A percentile compares a stretch with the other conserved stretches of the same genome.
Conservation (phyloP, 2,329 filamentous ascomycete genomes). For the Fusarium sp. region DNA sequence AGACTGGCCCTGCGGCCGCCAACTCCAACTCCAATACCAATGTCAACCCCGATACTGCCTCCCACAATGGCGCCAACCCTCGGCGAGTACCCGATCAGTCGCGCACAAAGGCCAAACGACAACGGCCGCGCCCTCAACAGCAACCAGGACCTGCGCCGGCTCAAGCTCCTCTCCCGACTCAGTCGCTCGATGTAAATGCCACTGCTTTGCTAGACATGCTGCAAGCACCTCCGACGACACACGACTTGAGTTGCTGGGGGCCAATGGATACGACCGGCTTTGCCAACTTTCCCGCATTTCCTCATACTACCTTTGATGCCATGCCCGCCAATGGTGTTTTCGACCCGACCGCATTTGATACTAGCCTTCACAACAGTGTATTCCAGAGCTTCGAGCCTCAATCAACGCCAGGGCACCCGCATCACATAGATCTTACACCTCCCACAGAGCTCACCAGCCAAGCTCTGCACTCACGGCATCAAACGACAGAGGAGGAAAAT, state of each 20-base stretch:
- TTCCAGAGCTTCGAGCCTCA: constrained; percentile 35
- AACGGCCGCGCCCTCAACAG: constrained; percentile 42
- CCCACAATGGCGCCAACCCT: constrained; percentile 31
- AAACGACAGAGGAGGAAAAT: constrained; percentile 41
- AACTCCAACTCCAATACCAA: constrained; percentile 12
- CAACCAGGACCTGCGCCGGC: constrained; percentile 37
- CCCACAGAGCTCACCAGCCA: constrained; percentile 36
- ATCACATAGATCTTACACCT: constrained; percentile 39
- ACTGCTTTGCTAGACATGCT: constrained; percentile 45
- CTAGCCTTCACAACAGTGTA: constrained; percentile 40
- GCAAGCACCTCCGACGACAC: constrained; percentile 44
- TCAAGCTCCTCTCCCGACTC: constrained; percentile 40
- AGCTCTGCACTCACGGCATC: constrained; percentile 32
- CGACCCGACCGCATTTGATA: constrained; percentile 41
- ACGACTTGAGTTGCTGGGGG: constrained; percentile 45
- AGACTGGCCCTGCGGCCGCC: constrained; percentile 40
- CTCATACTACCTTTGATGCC: constrained; percentile 41
- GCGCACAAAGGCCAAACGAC: constrained; percentile 44
- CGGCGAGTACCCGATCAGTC: constrained; percentile 44
- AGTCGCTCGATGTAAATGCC: constrained; percentile 44
- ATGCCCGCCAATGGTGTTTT: constrained; percentile 44
- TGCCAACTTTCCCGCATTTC: constrained; percentile 40
- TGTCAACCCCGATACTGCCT: constrained; percentile 24
- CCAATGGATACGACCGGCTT: constrained; percentile 44
- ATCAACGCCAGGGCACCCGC: constrained; percentile 33